Conservation (phyloP, 208 protist genomes). For the Acanthamoeba royreba region DNA sequence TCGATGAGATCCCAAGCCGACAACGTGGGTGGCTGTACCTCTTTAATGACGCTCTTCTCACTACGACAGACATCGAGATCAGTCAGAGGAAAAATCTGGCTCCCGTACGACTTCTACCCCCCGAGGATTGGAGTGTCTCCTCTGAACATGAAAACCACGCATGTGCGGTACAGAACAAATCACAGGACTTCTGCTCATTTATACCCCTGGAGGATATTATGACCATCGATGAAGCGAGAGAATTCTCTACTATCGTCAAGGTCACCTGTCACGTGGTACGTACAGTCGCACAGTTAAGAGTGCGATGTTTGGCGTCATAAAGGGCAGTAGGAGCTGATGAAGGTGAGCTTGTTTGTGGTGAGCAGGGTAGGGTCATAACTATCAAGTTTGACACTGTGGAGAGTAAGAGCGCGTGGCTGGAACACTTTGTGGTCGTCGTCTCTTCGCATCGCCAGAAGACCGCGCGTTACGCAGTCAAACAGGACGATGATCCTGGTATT, state of each 20-base stretch:
- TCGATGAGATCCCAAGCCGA: neutral
- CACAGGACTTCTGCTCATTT: neutral
- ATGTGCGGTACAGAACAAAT: neutral
- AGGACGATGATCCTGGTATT: too few relatives aligned
- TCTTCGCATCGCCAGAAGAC: neutral
- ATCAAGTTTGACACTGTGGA: slow-evolving; percentile 32
- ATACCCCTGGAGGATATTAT: slow-evolving; percentile 46
- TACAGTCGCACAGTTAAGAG: too few relatives aligned
- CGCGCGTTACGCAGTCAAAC: neutral
- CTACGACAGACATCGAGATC: slow-evolving; percentile 20
- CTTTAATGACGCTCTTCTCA: slow-evolving; percentile 41
- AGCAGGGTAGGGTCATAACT: slow-evolving; percentile 6
- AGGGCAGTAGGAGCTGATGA: too few relatives aligned
- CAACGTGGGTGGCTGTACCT: slow-evolving; percentile 32
- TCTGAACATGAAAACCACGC: neutral
- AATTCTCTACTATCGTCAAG: slow-evolving; percentile 40
- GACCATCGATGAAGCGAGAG: slow-evolving; percentile 33
- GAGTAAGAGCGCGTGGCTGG: neutral
- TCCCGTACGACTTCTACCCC: too few relatives aligned
- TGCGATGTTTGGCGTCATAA: too few relatives aligned
- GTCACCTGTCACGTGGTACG: slow-evolving; percentile 11
- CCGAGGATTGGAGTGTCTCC: neutral
- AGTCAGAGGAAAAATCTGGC: too few relatives aligned
- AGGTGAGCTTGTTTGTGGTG: too few relatives aligned
- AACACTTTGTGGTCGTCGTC: slow-evolving; percentile 38